These are phyloP conservation scores for Ricinus communis DNA, from an alignment of 345 rosid species.

Conservation along the genomic window DNA sequence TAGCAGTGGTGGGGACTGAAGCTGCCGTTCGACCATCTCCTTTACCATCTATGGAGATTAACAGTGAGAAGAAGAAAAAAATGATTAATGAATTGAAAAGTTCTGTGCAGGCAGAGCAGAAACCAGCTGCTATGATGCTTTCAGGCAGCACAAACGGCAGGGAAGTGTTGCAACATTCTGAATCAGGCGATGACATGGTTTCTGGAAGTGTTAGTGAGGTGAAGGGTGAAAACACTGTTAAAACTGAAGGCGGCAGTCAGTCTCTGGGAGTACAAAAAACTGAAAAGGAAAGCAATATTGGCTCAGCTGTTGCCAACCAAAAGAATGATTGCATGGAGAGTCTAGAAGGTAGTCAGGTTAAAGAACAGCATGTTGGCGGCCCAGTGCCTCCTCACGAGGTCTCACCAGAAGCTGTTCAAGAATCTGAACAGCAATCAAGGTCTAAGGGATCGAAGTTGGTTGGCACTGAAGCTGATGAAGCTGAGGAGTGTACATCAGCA, in stretches of 20 bases:
- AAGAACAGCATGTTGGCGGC: constrained; percentile 20
- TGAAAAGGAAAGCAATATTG: constrained; percentile 30
- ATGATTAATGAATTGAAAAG: constrained; percentile 17
- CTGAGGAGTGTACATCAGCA: constrained; percentile 40
- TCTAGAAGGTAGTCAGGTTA: constrained; percentile 21
- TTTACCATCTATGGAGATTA: constrained; percentile 16
- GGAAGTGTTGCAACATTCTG: constrained; percentile 26
- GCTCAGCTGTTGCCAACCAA: constrained; percentile 22
- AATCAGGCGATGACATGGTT: constrained; percentile 22
- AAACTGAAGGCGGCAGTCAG: constrained; percentile 15
- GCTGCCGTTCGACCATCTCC: constrained; percentile 26
- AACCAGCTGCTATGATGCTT: constrained; percentile 21
- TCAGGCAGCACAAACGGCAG: constrained; percentile 33
- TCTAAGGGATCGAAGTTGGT: constrained; percentile 34
- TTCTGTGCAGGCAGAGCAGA: constrained; percentile 30
- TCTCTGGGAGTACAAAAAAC: constrained; percentile 24
- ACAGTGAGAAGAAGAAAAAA: constrained; percentile 28
- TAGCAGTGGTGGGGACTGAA: too few species aligned
- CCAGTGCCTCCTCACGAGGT: constrained; percentile 16
- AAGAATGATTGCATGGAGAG: constrained; percentile 35
- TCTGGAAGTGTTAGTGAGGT: constrained; percentile 28
- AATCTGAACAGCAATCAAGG: constrained; percentile 26
- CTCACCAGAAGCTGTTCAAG: constrained; percentile 21
- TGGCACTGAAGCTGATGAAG: constrained; percentile 42
- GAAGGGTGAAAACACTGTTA: constrained; percentile 33